Base-by-base conservation (phyloP, 352 stramenopile genomes). In the Phytophthora quininea region DNA sequence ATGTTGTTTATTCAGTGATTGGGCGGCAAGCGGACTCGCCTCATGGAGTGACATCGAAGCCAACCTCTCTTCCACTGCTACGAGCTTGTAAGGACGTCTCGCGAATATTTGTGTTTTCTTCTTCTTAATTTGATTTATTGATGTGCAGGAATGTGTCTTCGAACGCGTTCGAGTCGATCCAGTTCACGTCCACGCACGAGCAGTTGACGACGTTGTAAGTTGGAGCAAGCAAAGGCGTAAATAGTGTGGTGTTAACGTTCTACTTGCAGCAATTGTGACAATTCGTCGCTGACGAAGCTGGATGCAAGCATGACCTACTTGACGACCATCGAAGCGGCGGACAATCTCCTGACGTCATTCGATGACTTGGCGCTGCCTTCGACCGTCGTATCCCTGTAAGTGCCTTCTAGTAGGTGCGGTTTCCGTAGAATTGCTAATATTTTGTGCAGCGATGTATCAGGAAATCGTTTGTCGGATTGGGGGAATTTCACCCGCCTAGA, bases 381-480 rank as follows among this genome's bases (percentile, higher is more conserved):
- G 46, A 78, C 69, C 0, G 59, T 78, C 40, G 31, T 54, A 40
- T 45, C 40, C n/a, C 62, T 80, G 73, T 80, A 55, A 15, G 73
- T 70, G 19, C 19, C 19, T 2, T 10, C 14, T 52, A 4, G 32
- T 7, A 27, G 33, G 27, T 12, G n/a, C 37, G 19, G 43, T 8
- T 10, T 49, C 29, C 6, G 8, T 27, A 49, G 12, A 49, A 9
- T 29, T 49, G 12, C 43, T 29, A 11, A n/a, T 14, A 35, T 24
- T 50, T 46, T 33, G 3, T 15, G 0, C 53, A 80, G 73, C 0
- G 73, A 80, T 35, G 19, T 78, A n/a, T 73, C 69, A 31, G 29
- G 19, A 24, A 80, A 80, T 30, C 43, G 67, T 10, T 64, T 80
- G 43, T 61, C 66, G 19, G 66, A 77, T 38, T 80, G 73, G 73